Percentiles rank a stretch among this genome's conserved stretches.
phyloP scores from a whole-genome alignment of 352 stramenopile species.

The Blastocystis hominis region DNA sequence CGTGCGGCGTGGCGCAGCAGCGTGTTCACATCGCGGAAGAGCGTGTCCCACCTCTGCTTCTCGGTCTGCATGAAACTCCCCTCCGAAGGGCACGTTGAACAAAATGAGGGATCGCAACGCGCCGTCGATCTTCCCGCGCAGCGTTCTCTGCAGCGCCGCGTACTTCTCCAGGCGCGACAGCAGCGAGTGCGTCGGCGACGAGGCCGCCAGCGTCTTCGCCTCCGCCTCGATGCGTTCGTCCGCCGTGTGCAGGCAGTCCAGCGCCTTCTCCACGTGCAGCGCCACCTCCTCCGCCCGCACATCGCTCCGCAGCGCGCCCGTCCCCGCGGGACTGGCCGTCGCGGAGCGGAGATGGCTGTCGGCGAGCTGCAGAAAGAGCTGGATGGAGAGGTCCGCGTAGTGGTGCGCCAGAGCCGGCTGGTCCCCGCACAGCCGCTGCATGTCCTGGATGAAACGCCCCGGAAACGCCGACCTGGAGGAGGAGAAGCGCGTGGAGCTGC shows the following conservation, averaged over 20 bases:
- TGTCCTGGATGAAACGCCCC: neutral
- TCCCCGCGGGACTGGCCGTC: neutral
- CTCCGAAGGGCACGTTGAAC: neutral
- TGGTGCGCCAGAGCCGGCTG: neutral
- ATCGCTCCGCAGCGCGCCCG: neutral
- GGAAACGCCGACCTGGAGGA: neutral
- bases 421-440: neutral
- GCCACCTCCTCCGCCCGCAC: neutral
- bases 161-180: neutral
- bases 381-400: neutral
- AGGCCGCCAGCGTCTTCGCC: neutral
- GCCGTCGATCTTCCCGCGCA: neutral
- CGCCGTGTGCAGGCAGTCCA: constrained; percentile 8
- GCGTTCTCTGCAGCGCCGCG: neutral
- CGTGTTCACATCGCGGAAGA: neutral
- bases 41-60: neutral
- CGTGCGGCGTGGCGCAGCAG: neutral
- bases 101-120: neutral
- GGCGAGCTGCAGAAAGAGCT: neutral
- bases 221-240: neutral
- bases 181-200: neutral
- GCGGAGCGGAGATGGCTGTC: neutral
- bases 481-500: neutral
- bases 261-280: constrained; percentile 3
- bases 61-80: neutral